These are phyloP conservation scores for Epichloe gansuensis DNA, from an alignment of 2,329 filamentous ascomycete genomes.

Conservation along the genomic window DNA sequence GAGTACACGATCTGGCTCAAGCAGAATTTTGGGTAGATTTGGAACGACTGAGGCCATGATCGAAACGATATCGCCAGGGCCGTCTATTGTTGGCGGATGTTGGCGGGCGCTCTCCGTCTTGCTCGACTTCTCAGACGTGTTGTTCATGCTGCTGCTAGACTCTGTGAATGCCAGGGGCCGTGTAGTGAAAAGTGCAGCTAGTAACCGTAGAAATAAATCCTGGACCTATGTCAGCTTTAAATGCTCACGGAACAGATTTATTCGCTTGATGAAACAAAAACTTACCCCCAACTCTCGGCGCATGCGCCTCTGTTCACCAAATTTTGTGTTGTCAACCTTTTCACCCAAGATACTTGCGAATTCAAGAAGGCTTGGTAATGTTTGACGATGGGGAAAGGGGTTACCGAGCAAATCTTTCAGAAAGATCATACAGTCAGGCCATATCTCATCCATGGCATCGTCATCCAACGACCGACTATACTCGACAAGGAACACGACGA, in stretches of 20 bases:
- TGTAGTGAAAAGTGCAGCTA: slow-evolving; percentile 91
- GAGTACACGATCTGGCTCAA: slow-evolving; percentile 74
- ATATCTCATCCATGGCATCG: slow-evolving; percentile 96
- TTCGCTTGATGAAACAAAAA: slow-evolving; percentile 10
- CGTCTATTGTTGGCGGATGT: slow-evolving; percentile 13
- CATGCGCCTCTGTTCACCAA: slow-evolving; percentile 89
- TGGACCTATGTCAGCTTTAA: slow-evolving; percentile 25
- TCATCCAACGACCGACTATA: slow-evolving; percentile 87
- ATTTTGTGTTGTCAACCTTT: slow-evolving; percentile 96
- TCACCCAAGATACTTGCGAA: slow-evolving; percentile 84
- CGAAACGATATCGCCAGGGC: slow-evolving; percentile 63
- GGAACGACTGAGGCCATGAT: slow-evolving; percentile 72
- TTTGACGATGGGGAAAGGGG: slow-evolving; percentile 88
- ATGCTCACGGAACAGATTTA: too few relatives aligned
- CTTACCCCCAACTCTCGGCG: slow-evolving; percentile 74
- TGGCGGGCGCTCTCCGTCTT: slow-evolving; percentile 23
- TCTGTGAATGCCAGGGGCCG: slow-evolving; percentile 64
- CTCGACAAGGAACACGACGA: slow-evolving; percentile 80
- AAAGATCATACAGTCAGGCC: slow-evolving; percentile 88
- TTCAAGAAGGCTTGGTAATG: slow-evolving; percentile 71
- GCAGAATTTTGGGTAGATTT: slow-evolving; percentile 68
- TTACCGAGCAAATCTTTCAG: slow-evolving; percentile 82
- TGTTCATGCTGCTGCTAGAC: slow-evolving; percentile 23
- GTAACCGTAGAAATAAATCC: slow-evolving; percentile 78
- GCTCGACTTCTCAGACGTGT: slow-evolving; percentile 24